Base-by-base conservation (phyloP, 805 yeast genomes). In the Ascoidea tarda region DNA sequence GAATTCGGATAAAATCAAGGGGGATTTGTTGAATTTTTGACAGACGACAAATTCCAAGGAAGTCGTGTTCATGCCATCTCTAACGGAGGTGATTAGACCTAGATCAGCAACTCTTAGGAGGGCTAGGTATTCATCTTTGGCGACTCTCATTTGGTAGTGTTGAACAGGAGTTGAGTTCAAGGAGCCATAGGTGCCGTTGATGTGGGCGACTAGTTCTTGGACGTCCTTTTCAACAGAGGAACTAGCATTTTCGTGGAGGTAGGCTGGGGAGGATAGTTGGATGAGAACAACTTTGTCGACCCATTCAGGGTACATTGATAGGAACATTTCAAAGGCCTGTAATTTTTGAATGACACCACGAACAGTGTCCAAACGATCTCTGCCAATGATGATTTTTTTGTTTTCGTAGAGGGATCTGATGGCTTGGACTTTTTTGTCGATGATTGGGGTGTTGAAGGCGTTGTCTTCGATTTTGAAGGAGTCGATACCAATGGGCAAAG, bases 11-110 rank as follows among this genome's bases (percentile, higher is more conserved):
- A 93, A 69, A 46, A 93, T 80, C 62, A 95, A 74, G 0, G 98
- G 96, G 2, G 85, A 77, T 56, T 74, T 71, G 55, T 81, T 77
- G 45, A 65, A 62, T 61, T 87, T 82, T 66, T 87, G 95, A 59
- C 96, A 87, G 48, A 90, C 81, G 48, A 90, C 93, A 65, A 80
- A 93, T 66, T 93, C 99, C 54, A 91, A 70, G 1, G 96, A 87
- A 1, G 98, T 93, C 5, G 97, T 88, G 69, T 89, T 91, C 84
- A 91, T 89, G 53, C 97, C 97, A 65, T 93, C 99, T 64, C 99
- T 79, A 33, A 91, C 82, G 1, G 95, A 82, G 0, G 97, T 88
- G 57, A 89, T 86, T 52, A 93, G 68, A 33, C 96, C 90, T 58
- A 93, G 70, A 63, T 93, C 97, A 0, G 98, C 98, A 14, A 80